Base-by-base conservation (phyloP, 768 basidiomycete species). In the Collybiopsis confluens region DNA sequence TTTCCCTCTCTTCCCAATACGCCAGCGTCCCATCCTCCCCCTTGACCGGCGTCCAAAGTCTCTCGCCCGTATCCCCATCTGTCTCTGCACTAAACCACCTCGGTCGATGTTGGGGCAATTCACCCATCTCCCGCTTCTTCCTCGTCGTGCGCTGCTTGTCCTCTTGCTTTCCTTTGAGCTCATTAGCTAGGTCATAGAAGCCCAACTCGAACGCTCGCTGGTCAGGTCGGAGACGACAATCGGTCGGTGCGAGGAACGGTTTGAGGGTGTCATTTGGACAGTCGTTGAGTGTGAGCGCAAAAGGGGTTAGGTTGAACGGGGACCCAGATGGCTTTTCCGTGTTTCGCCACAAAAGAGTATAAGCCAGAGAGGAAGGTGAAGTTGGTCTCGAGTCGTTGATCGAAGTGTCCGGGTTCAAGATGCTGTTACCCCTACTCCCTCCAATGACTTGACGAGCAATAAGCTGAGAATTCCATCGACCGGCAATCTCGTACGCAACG, bases 241-340 rank as follows among this genome's bases (percentile, higher is more conserved):
- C 95, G 2, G 95, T 98, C 1, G 92, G 90, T 26, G 86, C 85
- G 2, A 98, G 59, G 65, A 81, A 91, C 4, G 85, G 83, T 54
- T 75, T 75, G 11, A 98, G 71, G 2, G 80, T 80, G 9, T 84
- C 80, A 35, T 73, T 69, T 0, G 92, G 92, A 55, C 90, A 90
- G 64, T 96, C 85, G 63, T 98, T 98, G 56, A 97, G 73, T 0
- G 92, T 92, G 57, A 97, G 82, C 1, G 96, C 94, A 65, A 88
- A 98, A 0, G 94, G 95, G 0, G 95, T 96, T 20, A 98, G 80
- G 68, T 97, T 97, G 77, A 98, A 98, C 0, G 95, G 96, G 10
- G 88, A 84, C 0, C 77, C 78, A 1, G 75, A 72, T 0, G 77
- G 76, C 64, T 97, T 97, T 53, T 84, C 82, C 20, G 92, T 92